Conservation (phyloP, 225 moss, liverwort and hornwort genomes). For the Physcomitrium patens region DNA sequence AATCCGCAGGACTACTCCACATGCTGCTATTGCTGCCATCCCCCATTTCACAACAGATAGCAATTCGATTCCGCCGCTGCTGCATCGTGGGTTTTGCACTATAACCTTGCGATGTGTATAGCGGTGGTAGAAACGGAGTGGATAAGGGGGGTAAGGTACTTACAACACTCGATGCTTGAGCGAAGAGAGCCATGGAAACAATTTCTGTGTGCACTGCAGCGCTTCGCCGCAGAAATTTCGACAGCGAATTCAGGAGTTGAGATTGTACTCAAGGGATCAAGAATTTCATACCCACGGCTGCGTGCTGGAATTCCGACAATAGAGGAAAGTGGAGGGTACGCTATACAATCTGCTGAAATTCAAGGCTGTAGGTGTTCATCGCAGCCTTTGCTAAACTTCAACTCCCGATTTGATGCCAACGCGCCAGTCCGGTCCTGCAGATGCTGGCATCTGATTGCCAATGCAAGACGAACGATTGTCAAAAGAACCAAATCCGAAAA, state of each 20-base stretch:
- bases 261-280: background rate
- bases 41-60: constrained; percentile 24
- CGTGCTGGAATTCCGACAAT: no score
- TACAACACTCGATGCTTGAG: background rate
- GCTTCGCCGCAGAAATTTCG: background rate
- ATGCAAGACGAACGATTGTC: background rate
- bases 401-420: background rate
- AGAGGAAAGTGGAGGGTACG: no score
- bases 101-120: background rate
- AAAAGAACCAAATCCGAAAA: background rate
- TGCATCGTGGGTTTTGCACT: constrained; percentile 13
- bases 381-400: background rate
- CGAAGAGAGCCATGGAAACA: constrained; percentile 26
- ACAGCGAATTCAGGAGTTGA: background rate
- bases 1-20: constrained; percentile 49
- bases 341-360: no score
- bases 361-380: no score
- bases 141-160: constrained; percentile 14
- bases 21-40: constrained; percentile 15
- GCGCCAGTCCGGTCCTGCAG: background rate
- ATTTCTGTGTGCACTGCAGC: constrained; percentile 14
- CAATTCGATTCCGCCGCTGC: constrained; percentile 16
- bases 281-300: no score
- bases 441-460: background rate
- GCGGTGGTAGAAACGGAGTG: constrained; percentile 27